phyloP scores from a whole-genome alignment of 139 green algal genomes.

The Chlorella vulgaris region DNA sequence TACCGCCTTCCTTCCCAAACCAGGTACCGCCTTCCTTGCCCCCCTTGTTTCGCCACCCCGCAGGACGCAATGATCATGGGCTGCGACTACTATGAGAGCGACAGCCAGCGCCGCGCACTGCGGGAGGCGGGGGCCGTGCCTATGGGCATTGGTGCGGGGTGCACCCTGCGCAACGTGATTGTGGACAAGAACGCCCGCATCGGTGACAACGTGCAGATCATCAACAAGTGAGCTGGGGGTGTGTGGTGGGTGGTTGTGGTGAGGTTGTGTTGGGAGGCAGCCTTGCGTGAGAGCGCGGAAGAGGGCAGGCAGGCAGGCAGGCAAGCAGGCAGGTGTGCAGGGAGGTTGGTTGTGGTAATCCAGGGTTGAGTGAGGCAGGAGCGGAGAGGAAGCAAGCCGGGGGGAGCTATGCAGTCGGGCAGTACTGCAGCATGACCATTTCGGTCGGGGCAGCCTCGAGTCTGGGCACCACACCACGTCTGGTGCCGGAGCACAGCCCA shows the following conservation, averaged over 20 bases:
- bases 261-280: background rate
- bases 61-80: conserved; percentile 94
- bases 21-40: background rate
- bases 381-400: too few species aligned
- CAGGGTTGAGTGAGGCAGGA: too few species aligned
- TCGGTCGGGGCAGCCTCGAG: too few species aligned
- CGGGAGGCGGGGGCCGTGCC: conserved; percentile 79
- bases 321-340: too few species aligned
- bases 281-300: too few species aligned
- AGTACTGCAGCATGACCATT: too few species aligned
- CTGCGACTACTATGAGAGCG: conserved; percentile 97
- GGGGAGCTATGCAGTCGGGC: too few species aligned
- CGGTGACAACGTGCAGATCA: conserved; percentile 84
- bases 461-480: too few species aligned
- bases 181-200: conserved; percentile 99
- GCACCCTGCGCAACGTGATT: conserved; percentile 91
- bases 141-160: conserved; percentile 89
- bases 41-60: conserved; percentile 10
- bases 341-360: too few species aligned
- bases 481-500: too few species aligned
- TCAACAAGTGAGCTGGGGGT: conserved; percentile 79
- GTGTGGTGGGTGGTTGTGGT: background rate
- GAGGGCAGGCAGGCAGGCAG: background rate
- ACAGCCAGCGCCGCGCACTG: conserved; percentile 74
- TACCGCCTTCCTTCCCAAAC: too few species aligned